Evolutionary conservation across 805 yeast species (phyloP).

Genomic region (Candida pseudoglaebosa): DNA sequence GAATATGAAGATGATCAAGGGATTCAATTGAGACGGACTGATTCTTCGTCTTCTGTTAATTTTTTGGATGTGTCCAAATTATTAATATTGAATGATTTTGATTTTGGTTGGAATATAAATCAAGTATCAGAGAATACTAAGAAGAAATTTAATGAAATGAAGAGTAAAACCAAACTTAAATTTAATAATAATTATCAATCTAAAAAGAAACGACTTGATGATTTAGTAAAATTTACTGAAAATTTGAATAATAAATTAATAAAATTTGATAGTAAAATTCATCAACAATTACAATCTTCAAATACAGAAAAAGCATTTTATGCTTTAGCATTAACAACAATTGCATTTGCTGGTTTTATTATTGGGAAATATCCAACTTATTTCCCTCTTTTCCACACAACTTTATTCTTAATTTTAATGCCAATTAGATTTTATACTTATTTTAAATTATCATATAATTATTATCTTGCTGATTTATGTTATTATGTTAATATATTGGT

Average conservation of each 20-base stretch:
- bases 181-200: conserved; percentile 25
- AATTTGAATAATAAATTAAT: conserved; percentile 26
- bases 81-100: conserved; percentile 39
- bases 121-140: conserved; percentile 33
- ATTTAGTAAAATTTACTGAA: conserved; percentile 30
- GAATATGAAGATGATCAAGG: not conserved
- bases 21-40: conserved; percentile 15
- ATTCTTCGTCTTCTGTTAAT: conserved; percentile 24
- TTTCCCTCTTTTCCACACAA: conserved; percentile 74
- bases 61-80: conserved; percentile 35
- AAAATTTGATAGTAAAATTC: conserved; percentile 35
- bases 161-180: conserved; percentile 27
- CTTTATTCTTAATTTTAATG: conserved; percentile 56
- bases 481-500: conserved; percentile 79
- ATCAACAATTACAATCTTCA: conserved; percentile 29
- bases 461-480: conserved; percentile 88
- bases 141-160: conserved; percentile 32
- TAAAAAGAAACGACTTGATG: conserved; percentile 18
- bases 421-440: conserved; percentile 84
- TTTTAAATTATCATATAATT: conserved; percentile 74
- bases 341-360: conserved; percentile 69
- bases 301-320: conserved; percentile 73
- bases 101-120: conserved; percentile 38
- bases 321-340: conserved; percentile 61
- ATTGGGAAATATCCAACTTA: conserved; percentile 74